These are phyloP conservation scores for Suaeda aralocaspica DNA, from an alignment of 148 eudicot species.

Conservation along the genomic window DNA sequence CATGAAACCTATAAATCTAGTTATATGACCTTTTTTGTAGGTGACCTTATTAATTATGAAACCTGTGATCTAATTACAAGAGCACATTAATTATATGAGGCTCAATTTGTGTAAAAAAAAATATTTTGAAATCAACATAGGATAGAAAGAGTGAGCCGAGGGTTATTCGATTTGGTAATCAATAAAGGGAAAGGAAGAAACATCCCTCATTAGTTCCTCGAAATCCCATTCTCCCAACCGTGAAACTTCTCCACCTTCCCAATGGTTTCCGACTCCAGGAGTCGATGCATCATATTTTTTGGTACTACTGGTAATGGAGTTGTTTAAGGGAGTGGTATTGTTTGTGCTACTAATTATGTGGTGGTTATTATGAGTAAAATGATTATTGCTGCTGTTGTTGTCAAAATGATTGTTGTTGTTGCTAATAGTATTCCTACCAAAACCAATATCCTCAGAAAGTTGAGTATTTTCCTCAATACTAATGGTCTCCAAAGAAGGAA, in stretches of 20 bases:
- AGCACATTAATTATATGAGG: slow-evolving; percentile 17
- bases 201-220: slow-evolving; percentile 74
- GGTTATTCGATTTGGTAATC: slow-evolving; percentile 51
- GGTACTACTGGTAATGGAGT: slow-evolving; percentile 25
- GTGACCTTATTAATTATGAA: slow-evolving; percentile 27
- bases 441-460: slow-evolving; percentile 21
- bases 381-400: slow-evolving; percentile 21
- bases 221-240: slow-evolving; percentile 82
- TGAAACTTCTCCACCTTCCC: slow-evolving; percentile 54
- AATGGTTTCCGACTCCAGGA: slow-evolving; percentile 30
- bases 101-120: slow-evolving; percentile 4
- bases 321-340: slow-evolving; percentile 20
- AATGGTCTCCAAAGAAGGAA: slow-evolving; percentile 52
- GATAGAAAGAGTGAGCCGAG: background rate
- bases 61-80: slow-evolving; percentile 23
- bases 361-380: slow-evolving; percentile 33
- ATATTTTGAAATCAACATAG: background rate
- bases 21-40: slow-evolving; percentile 21
- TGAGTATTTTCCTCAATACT: slow-evolving; percentile 30
- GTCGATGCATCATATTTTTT: slow-evolving; percentile 17
- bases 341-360: slow-evolving; percentile 30
- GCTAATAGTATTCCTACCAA: slow-evolving; percentile 28
- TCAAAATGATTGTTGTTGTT: slow-evolving; percentile 27
- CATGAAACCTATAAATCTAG: background rate
- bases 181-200: slow-evolving; percentile 52